Percentiles rank a stretch among this genome's conserved stretches.
These are phyloP conservation scores for Geotrichum australiense DNA, from an alignment of 1,139 yeast genomes.

Conservation along the genomic window DNA sequence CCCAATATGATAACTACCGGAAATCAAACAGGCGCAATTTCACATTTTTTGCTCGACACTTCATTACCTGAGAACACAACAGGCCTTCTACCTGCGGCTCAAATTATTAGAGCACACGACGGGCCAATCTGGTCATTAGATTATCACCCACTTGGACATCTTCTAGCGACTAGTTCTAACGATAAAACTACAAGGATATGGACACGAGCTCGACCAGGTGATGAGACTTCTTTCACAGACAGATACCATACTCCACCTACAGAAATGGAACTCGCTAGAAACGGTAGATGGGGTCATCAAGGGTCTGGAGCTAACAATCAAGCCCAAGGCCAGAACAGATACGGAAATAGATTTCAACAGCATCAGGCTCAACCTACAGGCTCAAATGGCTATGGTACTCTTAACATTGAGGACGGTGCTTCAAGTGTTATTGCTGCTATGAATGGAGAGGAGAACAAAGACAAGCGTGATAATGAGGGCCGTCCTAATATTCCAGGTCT, in stretches of 20 bases:
- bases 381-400: background rate
- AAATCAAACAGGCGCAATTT: slow-evolving; percentile 80
- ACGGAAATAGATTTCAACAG: background rate
- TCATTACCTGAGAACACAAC: slow-evolving; percentile 31
- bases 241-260: slow-evolving; percentile 39
- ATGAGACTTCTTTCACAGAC: slow-evolving; percentile 75
- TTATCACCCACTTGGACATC: slow-evolving; percentile 91
- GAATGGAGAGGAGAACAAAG: slow-evolving; percentile 4
- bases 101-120: slow-evolving; percentile 87
- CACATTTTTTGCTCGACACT: slow-evolving; percentile 64
- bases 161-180: slow-evolving; percentile 86
- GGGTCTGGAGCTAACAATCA: background rate
- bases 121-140: slow-evolving; percentile 85
- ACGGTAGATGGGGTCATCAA: slow-evolving; percentile 6
- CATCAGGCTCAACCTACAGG: background rate
- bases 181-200: slow-evolving; percentile 93
- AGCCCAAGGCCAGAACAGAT: background rate
- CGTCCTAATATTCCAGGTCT: slow-evolving; percentile 8
- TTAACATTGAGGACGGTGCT: slow-evolving; percentile 6
- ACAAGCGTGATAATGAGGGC: background rate
- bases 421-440: slow-evolving; percentile 8
- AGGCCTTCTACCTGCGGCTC: slow-evolving; percentile 31
- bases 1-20: slow-evolving; percentile 77
- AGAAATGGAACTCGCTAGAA: slow-evolving; percentile 12
- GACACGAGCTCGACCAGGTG: slow-evolving; percentile 90